A percentile compares a stretch with the other conserved stretches of the same genome.
Evolutionary conservation across 768 basidiomycete species (phyloP).

Genomic region (Sporobolomyces pararoseus): DNA sequence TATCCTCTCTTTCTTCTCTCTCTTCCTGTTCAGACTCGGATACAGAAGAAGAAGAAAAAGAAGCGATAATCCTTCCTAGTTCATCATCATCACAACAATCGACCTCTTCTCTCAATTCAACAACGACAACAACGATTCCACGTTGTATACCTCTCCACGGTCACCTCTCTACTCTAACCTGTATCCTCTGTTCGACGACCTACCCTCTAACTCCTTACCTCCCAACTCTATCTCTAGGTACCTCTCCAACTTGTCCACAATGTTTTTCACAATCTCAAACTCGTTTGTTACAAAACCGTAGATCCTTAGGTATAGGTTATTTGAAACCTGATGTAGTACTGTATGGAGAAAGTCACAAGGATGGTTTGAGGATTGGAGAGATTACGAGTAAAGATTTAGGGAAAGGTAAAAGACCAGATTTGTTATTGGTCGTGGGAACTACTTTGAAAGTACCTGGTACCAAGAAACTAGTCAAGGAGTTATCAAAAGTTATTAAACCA

Average conservation of each 20-base stretch:
- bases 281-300: constrained; percentile 70
- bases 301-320: constrained; percentile 71
- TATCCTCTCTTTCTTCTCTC: constrained; percentile 1
- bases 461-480: constrained; percentile 80
- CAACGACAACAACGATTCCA: constrained; percentile 52
- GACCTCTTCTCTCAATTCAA: not conserved
- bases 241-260: constrained; percentile 71
- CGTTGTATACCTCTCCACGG: constrained; percentile 88
- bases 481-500: constrained; percentile 55
- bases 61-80: not conserved
- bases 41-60: no score
- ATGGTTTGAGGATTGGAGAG: constrained; percentile 81
- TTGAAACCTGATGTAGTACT: constrained; percentile 82
- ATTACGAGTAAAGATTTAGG: constrained; percentile 76
- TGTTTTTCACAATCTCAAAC: constrained; percentile 67
- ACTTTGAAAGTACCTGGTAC: constrained; percentile 85
- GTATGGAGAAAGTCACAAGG: constrained; percentile 82
- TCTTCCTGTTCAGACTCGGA: constrained; percentile 2
- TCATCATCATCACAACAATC: not conserved
- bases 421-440: constrained; percentile 84
- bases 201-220: constrained; percentile 65
- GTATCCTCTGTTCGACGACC: constrained; percentile 71
- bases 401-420: constrained; percentile 62
- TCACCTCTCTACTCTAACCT: constrained; percentile 71
- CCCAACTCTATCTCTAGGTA: constrained; percentile 60